Conservation (phyloP, 2,329 filamentous ascomycete species). For the Iodosphaeria phyllophila region DNA sequence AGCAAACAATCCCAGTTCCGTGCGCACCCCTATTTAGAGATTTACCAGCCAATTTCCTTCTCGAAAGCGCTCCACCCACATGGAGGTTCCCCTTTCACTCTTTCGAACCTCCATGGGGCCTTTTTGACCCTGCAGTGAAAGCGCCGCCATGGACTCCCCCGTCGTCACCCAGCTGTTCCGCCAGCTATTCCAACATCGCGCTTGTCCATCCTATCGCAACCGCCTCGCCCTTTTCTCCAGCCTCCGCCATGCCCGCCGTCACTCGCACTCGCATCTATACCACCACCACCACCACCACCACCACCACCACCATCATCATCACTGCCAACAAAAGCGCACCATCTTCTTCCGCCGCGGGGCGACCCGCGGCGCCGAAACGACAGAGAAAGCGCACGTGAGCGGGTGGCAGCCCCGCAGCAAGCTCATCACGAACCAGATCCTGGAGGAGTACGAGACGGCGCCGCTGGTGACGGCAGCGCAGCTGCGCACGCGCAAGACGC, state of each 20-base stretch:
- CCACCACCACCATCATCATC: slow-evolving; percentile 20
- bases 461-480: slow-evolving; percentile 74
- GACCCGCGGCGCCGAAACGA: slow-evolving; percentile 10
- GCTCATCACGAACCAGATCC: slow-evolving; percentile 56
- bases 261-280: slow-evolving; percentile 25
- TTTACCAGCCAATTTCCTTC: no score
- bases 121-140: no score
- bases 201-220: slow-evolving; percentile 36
- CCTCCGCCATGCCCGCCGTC: slow-evolving; percentile 20
- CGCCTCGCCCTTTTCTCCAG: slow-evolving; percentile 17
- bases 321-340: slow-evolving; percentile 15
- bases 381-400: slow-evolving; percentile 32
- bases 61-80: no score
- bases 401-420: slow-evolving; percentile 75
- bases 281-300: slow-evolving; percentile 17
- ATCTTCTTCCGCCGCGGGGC: slow-evolving; percentile 11
- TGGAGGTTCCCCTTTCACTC: no score
- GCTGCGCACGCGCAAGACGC: slow-evolving; percentile 50
- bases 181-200: slow-evolving; percentile 63
- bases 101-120: no score
- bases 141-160: slow-evolving; percentile 61
- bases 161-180: slow-evolving; percentile 62
- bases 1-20: no score
- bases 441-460: slow-evolving; percentile 63
- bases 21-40: no score